Base-by-base conservation (phyloP, 116 monocot genomes). In the Cymodocea nodosa region DNA sequence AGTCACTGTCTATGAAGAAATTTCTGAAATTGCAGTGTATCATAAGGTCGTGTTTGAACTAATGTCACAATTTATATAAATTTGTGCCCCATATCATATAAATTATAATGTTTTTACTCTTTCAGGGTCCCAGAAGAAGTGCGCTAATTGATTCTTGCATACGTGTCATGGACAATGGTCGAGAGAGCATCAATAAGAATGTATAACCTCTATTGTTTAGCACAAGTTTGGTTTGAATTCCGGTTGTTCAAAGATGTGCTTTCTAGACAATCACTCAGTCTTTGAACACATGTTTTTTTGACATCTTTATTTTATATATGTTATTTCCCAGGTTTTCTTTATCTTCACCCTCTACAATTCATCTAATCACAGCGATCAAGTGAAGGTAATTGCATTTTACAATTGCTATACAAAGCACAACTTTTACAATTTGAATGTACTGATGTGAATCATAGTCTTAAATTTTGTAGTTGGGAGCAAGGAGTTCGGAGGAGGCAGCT, bases 401-500 rank as follows among this genome's bases (percentile, higher is more conserved):
- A n/a, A n/a, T n/a, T 19, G 15, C 20, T 66, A 20, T 52, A 0
- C 12, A 6, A 16, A 66, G 4, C 8, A 66, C 53, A 66, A 30
- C 1, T 30, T 52, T 51, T 2, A 1, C 16, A 15, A 8, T 4
- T 65, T 24, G 2, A 24, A 51, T 2, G n/a, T 52, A 4, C 51
- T 17, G 12, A 19, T 63, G 30, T 44, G 44, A 44, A 44, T 2
- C 44, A 44, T 44, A 44, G 5, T 44, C 44, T 49, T 15, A 37
- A 18, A 50, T 66, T 36, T 70, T 58, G 25, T 71, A 93, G 93
- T 75, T 93, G 75, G 93, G 89, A 70, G 89, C 93, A 54, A 81
- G 74, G 70, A 93, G 89, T 71, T 89, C 93, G 55, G 93, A 93
- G 65, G 93, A 89, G 72, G 93, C 83, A 25, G 89, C 85, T 63